A percentile compares a stretch with the other conserved stretches of the same genome.
These are phyloP conservation scores for Lathyrus aphaca DNA, from an alignment of 306 rosid genomes.

Conservation along the genomic window DNA sequence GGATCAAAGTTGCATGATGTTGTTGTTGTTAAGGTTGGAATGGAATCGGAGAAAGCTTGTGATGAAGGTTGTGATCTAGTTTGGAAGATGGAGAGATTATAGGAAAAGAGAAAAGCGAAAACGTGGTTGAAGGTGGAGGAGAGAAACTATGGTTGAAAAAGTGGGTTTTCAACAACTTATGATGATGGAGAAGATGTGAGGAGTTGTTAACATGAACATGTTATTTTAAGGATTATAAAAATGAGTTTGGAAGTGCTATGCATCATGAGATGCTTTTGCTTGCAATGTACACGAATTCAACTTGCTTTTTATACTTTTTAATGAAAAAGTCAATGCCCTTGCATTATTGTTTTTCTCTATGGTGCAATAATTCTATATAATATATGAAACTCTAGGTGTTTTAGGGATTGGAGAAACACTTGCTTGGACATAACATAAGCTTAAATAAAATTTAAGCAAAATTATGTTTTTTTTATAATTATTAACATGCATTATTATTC, in stretches of 20 bases:
- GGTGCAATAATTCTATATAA: background rate
- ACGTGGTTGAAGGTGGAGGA: conserved; percentile 28
- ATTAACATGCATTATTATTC: too few relatives aligned
- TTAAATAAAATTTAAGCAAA: too few relatives aligned
- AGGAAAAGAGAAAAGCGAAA: conserved; percentile 18
- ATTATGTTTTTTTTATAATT: too few relatives aligned
- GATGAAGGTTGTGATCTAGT: conserved; percentile 30
- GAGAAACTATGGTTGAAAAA: background rate
- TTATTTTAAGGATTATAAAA: conserved; percentile 16
- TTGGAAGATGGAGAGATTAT: conserved; percentile 17
- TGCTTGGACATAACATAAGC: too few relatives aligned
- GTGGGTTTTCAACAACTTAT: conserved; percentile 31
- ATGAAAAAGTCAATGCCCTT: conserved; percentile 19
- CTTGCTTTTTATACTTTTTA: background rate
- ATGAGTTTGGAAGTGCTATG: conserved; percentile 2
- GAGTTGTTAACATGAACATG: conserved; percentile 15
- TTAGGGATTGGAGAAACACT: too few relatives aligned
- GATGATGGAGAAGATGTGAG: conserved; percentile 24
- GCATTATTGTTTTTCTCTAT: conserved; percentile 17
- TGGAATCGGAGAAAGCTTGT: conserved; percentile 47
- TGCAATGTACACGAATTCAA: conserved; percentile 27
- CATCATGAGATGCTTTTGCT: conserved; percentile 35
- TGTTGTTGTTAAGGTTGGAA: conserved; percentile 31
- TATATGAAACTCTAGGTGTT: background rate
- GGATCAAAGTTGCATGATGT: conserved; percentile 8